Evolutionary conservation across 768 basidiomycete species (phyloP), one percentile per base, ranked within the genome.

Genomic region (Tricholoma terreum): DNA sequence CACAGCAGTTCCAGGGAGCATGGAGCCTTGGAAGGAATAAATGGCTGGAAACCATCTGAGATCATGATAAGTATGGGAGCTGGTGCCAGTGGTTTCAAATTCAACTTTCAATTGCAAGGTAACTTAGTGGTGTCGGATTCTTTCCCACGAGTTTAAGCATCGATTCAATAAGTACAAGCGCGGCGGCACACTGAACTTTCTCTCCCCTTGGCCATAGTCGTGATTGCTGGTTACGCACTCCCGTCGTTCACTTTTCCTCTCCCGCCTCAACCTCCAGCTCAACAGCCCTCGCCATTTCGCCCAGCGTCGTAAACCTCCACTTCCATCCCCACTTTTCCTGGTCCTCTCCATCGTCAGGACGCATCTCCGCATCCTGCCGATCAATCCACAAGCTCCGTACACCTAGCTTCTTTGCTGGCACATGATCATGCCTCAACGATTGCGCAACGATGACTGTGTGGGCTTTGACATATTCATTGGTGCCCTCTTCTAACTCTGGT

Each of bases 311-410:
- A 61, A 86, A 90, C 50, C 73, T 73, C 81, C 81, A 81, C 0
- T 67, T 71, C 72, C 78, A 84, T 45, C 71, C 70, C 46, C 46
- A 48, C 50, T 66, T 61, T 56, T 58, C 63, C 38, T 61, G 67
- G 14, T 51, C 71, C 64, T 60, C 71, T 19, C 68, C 68, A 45
- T 76, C 75, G 51, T 51, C 48, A 21, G 77, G 71, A 21, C 81
- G 80, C 57, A 77, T 74, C 38, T 75, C 69, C 52, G 82, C 72
- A 1, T 71, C 73, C 73, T 78, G 68, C 17, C 85, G 77, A 53
- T 85, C 81, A 62, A 92, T 89, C 84, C 85, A 91, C 30, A 84
- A 82, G 33, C 82, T 84, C 24, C 62, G 70, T 22, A 91, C 65
- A 0, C 83, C 83, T n/a, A 82, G 71, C 64, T 73, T 68, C 59